Evolutionary conservation across 331 rosid species (phyloP), one percentile per base, ranked within the genome.

Genomic region (Pyracantha coccinea): DNA sequence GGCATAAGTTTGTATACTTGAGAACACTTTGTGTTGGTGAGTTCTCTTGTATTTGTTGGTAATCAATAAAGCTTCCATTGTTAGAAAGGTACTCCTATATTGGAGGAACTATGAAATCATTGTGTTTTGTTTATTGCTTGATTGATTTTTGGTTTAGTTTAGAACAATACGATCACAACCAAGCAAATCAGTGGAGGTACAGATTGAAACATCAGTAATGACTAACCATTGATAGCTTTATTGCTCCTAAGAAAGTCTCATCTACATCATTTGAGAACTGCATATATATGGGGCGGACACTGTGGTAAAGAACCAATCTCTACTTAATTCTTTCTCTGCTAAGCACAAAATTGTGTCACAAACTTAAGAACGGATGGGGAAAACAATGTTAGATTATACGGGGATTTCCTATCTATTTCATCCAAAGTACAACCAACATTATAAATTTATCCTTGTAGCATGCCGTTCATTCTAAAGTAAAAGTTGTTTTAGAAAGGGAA

Each of bases 231-330:
- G 90, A 80, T 29, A 91, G 78, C 71, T 90, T 80, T 69, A 90
- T 83, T 76, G 99, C 96, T 85, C 99, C 85, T 65, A 88, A 83
- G 86, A 88, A 90, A 12, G 98, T 94, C 78, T 90, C 98, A 71
- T 93, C 95, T 17, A 84, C 86, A 82, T 94, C 97, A 82, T 90
- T 86, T 31, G 96, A 90, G 77, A 92, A 88, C 68, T 86, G 85
- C 99, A 92, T 88, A 79, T 84, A 88, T 78, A 91, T 87, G 27
- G 99, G 97, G 88, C 78, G 73, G 44, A 88, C 96, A 20, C 96
- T 91, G 12, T 85, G 97, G 81, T 83, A 94, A 59, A 90, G 95
- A 64, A 75, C 93, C 77, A 94, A 76, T 79, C 90, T 86, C 77
- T 88, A 96, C 86, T 92, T 92, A 81, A 94, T 87, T 85, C 96